Evolutionary conservation across 306 rosid genomes (phyloP), one percentile per base, ranked within the genome.

Genomic region (Herpetospermum pedunculosum): DNA sequence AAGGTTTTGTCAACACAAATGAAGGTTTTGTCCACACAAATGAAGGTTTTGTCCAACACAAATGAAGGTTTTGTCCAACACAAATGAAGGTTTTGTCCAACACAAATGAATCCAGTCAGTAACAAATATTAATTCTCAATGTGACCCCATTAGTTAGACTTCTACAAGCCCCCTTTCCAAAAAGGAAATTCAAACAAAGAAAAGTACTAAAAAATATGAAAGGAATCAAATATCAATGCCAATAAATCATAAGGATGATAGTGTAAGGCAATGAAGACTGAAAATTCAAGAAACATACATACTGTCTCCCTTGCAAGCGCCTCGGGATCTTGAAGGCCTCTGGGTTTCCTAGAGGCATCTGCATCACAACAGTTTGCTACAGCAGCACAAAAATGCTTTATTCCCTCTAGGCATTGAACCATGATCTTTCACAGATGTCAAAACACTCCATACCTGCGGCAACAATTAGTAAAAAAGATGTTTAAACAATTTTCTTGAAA

Each of bases 261-360:
- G 26, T 40, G 67, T 59, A 65, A 49, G 63, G 75, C 79, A 76
- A 76, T 69, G 72, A 52, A 52, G 28, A 80, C 38, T 37, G 50
- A 55, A 82, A 77, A 73, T 69, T 69, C 38, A 6, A 62, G 83
- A 72, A 80, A 79, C 89, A 77, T 90, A 90, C 96, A 90, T 26
- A 88, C 96, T 30, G 96, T 90, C 84, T 90, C 94, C 81, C 97
- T 87, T 71, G 97, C 94, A 79, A 90, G 90, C 72, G 67, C 81
- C 85, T 90, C 90, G n/a, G 94, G 97, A 90, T 90, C 81, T 81
- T 84, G 83, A 74, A 88, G 83, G 80, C 94, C 97, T 35, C 57
- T 78, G 58, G 88, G 87, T 84, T 82, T 87, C 77, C 76, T 87
- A 69, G 80, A 62, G 2, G 75, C 41, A 52, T 88, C 88, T 13